These are phyloP conservation scores for Aeminium ludgeri DNA, from an alignment of 495 filamentous ascomycete species.

Conservation along the genomic window DNA sequence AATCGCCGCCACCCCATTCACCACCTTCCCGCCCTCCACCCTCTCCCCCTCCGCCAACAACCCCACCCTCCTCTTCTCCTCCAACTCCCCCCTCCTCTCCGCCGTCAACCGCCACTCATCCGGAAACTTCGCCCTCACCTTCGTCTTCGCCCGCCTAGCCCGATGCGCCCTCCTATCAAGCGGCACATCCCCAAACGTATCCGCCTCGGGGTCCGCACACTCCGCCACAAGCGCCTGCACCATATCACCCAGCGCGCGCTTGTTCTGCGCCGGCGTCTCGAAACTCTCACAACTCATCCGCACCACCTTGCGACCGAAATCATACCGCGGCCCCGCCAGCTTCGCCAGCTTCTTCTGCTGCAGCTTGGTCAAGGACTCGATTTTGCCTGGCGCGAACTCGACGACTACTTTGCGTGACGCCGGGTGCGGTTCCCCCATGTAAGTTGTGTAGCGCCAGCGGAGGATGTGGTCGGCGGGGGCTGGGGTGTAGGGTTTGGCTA, in stretches of 20 bases:
- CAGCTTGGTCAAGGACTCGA: slow-evolving; percentile 42
- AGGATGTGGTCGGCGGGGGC: slow-evolving; percentile 34
- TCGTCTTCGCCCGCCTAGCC: no score
- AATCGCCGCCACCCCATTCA: slow-evolving; percentile 40
- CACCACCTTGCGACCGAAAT: slow-evolving; percentile 66
- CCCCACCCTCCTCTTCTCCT: slow-evolving; percentile 36
- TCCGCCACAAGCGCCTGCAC: slow-evolving; percentile 56
- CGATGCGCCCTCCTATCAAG: slow-evolving; percentile 81
- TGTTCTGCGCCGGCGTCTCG: slow-evolving; percentile 78
- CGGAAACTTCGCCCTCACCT: slow-evolving; percentile 53
- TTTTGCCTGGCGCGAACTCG: slow-evolving; percentile 59
- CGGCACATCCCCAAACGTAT: slow-evolving; percentile 77
- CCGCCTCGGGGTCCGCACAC: slow-evolving; percentile 47
- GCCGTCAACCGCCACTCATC: slow-evolving; percentile 62
- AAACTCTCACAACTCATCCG: slow-evolving; percentile 88
- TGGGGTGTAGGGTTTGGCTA: slow-evolving; percentile 66
- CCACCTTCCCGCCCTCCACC: slow-evolving; percentile 29
- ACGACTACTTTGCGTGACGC: slow-evolving; percentile 85
- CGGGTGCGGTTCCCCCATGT: slow-evolving; percentile 86
- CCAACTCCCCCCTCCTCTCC: slow-evolving; percentile 46
- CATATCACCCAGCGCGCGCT: slow-evolving; percentile 71
- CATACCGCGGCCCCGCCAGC: slow-evolving; percentile 73
- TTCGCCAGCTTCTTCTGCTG: slow-evolving; percentile 76
- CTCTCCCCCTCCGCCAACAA: slow-evolving; percentile 32
- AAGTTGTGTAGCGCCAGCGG: slow-evolving; percentile 92